phyloP scores from a whole-genome alignment of 208 protist genomes.

The Crithidia acanthocephali region DNA sequence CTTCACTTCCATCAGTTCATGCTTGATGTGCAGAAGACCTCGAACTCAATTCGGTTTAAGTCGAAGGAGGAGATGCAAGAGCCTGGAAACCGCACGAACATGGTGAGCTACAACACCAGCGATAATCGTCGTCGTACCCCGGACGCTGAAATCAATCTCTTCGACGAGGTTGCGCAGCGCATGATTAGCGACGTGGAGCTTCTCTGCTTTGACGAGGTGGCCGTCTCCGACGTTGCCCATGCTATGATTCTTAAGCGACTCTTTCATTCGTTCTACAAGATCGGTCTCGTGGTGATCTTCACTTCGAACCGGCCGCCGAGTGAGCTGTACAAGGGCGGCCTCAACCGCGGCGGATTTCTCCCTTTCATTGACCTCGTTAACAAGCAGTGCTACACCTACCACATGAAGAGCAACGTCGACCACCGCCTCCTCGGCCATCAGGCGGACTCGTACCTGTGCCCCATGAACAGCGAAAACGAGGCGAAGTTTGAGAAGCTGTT shows the following conservation, averaged over 20 bases:
- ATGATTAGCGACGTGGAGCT: constrained; percentile 91
- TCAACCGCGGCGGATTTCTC: constrained; percentile 95
- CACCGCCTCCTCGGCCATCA: constrained; percentile 90
- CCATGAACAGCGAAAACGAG: constrained; percentile 64
- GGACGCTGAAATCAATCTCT: constrained; percentile 72
- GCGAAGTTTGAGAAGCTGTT: constrained; percentile 79
- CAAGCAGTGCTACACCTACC: constrained; percentile 80
- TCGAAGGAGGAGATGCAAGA: constrained; percentile 56
- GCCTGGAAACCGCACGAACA: constrained; percentile 35
- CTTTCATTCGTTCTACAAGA: constrained; percentile 91
- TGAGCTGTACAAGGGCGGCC: constrained; percentile 92
- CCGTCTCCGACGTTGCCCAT: constrained; percentile 94
- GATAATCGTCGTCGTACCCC: constrained; percentile 59
- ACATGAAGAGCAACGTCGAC: constrained; percentile 91
- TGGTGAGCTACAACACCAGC: constrained; percentile 61
- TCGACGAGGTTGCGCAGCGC: constrained; percentile 87
- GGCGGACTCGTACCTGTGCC: constrained; percentile 74
- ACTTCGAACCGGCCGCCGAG: constrained; percentile 92
- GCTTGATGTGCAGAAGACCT: constrained; percentile 93
- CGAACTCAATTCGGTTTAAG: constrained; percentile 75
- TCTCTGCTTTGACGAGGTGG: constrained; percentile 96
- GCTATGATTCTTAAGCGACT: constrained; percentile 96
- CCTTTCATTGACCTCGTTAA: constrained; percentile 96
- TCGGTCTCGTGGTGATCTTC: constrained; percentile 92
- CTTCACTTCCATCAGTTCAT: constrained; percentile 98